Conservation (phyloP, 2,329 filamentous ascomycete genomes). For the Hypomyces rosellus region DNA sequence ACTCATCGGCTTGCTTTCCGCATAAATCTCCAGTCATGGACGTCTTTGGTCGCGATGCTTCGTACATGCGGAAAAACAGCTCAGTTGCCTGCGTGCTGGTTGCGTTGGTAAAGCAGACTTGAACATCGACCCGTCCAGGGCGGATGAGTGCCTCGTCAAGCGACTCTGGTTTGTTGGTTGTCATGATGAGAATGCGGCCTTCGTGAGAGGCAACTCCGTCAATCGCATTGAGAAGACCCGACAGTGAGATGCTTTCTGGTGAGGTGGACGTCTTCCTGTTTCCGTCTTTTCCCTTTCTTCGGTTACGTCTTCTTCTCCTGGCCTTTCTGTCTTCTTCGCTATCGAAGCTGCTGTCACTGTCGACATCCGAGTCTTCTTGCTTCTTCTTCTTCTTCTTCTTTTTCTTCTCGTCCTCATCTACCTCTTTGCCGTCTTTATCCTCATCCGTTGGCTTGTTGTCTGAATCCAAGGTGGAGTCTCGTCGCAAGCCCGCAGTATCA, state of each 20-base stretch:
- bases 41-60: constrained; percentile 25
- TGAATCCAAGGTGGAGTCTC: constrained; percentile 29
- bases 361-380: constrained; percentile 16
- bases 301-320: constrained; percentile 14
- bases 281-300: constrained; percentile 6
- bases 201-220: constrained; percentile 77
- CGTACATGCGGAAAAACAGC: constrained; percentile 57
- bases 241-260: constrained; percentile 58
- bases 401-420: constrained; percentile 15
- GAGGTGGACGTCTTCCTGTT: constrained; percentile 13
- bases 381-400: constrained; percentile 22
- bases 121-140: constrained; percentile 65
- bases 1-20: constrained; percentile 4
- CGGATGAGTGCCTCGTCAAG: constrained; percentile 69
- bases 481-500: constrained; percentile 55
- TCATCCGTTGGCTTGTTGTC: constrained; percentile 16
- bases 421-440: constrained; percentile 4
- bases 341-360: constrained; percentile 21
- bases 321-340: constrained; percentile 15
- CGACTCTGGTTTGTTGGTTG: constrained; percentile 67
- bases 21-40: background rate
- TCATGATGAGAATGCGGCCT: constrained; percentile 75
- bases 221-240: constrained; percentile 75
- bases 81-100: constrained; percentile 48
- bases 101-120: constrained; percentile 58